These are phyloP conservation scores for Amauroascus niger DNA, from an alignment of 2,329 filamentous ascomycete genomes.

Conservation along the genomic window DNA sequence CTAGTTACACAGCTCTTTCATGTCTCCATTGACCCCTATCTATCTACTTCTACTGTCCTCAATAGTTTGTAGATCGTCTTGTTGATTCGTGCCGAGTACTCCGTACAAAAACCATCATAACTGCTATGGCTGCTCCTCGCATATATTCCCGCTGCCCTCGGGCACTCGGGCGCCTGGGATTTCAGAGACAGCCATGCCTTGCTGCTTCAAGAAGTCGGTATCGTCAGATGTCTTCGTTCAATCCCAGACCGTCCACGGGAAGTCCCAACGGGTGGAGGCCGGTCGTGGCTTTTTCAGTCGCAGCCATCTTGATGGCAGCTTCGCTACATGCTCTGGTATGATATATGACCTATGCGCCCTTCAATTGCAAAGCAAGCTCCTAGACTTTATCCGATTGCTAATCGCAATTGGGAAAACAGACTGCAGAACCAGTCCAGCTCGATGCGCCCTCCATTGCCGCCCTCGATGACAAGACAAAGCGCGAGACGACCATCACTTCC, in stretches of 20 bases:
- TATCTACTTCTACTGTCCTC: neutral
- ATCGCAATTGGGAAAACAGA: neutral
- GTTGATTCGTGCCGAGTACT: too few species aligned
- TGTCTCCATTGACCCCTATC: neutral
- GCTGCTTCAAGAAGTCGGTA: neutral
- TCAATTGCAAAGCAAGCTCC: too few species aligned
- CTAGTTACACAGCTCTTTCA: neutral
- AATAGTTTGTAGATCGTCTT: neutral
- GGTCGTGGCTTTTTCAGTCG: constrained; percentile 3
- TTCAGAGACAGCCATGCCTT: neutral
- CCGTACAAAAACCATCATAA: neutral
- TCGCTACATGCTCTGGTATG: constrained; percentile 4
- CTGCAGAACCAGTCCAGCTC: constrained; percentile 5
- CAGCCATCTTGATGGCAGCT: neutral
- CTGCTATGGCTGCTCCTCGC: constrained; percentile 5
- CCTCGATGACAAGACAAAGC: constrained; percentile 70
- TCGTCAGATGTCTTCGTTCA: neutral
- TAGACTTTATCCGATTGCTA: too few species aligned
- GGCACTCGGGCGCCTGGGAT: neutral
- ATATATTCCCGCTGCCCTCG: constrained; percentile 2
- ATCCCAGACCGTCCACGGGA: neutral
- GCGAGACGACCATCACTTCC: constrained; percentile 62
- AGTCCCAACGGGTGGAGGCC: neutral
- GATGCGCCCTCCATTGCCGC: constrained; percentile 61
- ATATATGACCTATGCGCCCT: constrained; percentile 1